These are phyloP conservation scores for Trichoderma endophyticum DNA, from an alignment of 2,329 filamentous ascomycete genomes.

Conservation along the genomic window DNA sequence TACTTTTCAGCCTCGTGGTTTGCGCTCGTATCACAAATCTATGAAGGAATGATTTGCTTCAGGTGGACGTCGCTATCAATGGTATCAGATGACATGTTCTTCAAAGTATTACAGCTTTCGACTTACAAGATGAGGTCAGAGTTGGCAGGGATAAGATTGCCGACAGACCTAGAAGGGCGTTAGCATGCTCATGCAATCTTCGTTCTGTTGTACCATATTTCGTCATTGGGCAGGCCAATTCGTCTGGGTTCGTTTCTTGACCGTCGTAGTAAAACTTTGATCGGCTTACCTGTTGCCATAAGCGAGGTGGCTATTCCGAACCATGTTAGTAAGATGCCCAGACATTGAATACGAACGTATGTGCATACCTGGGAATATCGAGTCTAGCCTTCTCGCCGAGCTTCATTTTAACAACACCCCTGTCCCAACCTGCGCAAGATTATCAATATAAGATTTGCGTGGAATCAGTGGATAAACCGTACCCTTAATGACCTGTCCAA, in stretches of 20 bases:
- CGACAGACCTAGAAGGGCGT: background rate
- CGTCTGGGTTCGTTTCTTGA: background rate
- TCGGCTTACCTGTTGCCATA: slow-evolving; percentile 59
- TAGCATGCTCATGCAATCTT: background rate
- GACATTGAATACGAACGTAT: no score
- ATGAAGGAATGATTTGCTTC: background rate
- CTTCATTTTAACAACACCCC: slow-evolving; percentile 82
- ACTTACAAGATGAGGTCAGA: slow-evolving; percentile 13
- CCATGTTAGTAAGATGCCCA: background rate
- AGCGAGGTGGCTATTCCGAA: slow-evolving; percentile 54
- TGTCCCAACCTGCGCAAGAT: slow-evolving; percentile 65
- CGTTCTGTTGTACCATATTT: background rate
- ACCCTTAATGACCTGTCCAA: slow-evolving; percentile 85
- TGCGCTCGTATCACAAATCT: no score
- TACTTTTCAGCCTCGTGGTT: no score
- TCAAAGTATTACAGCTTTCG: no score
- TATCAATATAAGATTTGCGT: background rate
- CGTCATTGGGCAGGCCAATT: background rate
- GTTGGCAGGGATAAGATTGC: background rate
- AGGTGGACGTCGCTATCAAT: no score
- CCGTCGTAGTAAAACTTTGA: background rate
- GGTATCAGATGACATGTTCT: no score
- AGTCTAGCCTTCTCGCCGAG: slow-evolving; percentile 86
- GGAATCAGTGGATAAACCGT: slow-evolving; percentile 28
- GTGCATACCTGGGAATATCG: slow-evolving; percentile 58